These are phyloP conservation scores for Saccharomyces eubayanus DNA, from an alignment of 805 yeast genomes.

Conservation along the genomic window DNA sequence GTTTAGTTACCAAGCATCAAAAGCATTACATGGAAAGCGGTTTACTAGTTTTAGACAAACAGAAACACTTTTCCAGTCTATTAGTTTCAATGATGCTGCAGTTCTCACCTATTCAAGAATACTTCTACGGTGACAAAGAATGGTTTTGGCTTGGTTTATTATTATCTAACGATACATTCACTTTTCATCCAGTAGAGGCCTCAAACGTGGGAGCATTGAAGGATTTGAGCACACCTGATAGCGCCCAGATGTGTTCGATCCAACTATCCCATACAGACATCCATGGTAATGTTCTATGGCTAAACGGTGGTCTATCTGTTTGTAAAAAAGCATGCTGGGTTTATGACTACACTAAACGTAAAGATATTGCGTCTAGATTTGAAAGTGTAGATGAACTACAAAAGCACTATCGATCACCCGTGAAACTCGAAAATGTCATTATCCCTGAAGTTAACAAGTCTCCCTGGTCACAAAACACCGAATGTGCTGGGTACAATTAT, in stretches of 20 bases:
- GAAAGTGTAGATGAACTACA: neutral
- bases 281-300: constrained; percentile 7
- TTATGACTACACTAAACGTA: neutral
- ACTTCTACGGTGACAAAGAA: constrained; percentile 68
- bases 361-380: neutral
- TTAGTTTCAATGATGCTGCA: neutral
- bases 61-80: neutral
- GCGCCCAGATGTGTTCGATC: constrained; percentile 15
- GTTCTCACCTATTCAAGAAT: constrained; percentile 4
- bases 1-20: neutral
- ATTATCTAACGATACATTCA: constrained; percentile 31
- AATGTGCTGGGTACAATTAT: neutral
- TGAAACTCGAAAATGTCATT: neutral
- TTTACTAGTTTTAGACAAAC: neutral
- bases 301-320: constrained; percentile 4
- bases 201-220: constrained; percentile 29
- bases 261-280: constrained; percentile 20
- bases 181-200: constrained; percentile 29
- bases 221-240: constrained; percentile 4
- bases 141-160: constrained; percentile 61
- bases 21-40: neutral
- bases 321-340: neutral
- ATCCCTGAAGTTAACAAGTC: neutral
- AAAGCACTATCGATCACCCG: neutral
- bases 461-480: neutral